These are phyloP conservation scores for Diaporthe vexans DNA, from an alignment of 2,329 filamentous ascomycete genomes.

Conservation along the genomic window DNA sequence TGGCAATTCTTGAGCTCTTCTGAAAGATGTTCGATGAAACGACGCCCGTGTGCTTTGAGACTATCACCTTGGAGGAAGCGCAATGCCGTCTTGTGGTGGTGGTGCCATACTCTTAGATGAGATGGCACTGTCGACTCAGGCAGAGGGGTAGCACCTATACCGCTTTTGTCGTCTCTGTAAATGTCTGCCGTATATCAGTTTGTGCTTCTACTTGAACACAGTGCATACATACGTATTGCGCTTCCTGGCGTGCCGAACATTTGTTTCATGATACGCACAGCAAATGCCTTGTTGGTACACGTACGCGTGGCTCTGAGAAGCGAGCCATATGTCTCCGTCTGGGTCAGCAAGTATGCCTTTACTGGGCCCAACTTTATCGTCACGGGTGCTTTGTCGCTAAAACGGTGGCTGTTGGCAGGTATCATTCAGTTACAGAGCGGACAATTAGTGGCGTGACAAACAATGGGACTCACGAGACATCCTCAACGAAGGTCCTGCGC, in stretches of 20 bases:
- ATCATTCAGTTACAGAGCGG: background rate
- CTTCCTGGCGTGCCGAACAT: slow-evolving; percentile 1
- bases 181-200: background rate
- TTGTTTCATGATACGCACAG: background rate
- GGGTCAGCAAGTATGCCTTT: slow-evolving; percentile 7
- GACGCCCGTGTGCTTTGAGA: background rate
- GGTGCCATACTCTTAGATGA: background rate
- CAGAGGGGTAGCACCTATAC: background rate
- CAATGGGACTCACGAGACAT: background rate
- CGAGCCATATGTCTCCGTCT: background rate
- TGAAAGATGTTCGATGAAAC: background rate
- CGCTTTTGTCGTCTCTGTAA: background rate
- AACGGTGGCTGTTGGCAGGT: background rate
- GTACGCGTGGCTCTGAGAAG: background rate
- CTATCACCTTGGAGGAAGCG: background rate
- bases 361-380: background rate
- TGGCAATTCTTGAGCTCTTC: background rate
- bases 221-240: background rate
- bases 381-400: background rate
- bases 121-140: background rate
- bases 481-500: background rate
- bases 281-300: background rate
- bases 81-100: background rate
- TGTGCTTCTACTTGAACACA: no score
- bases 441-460: no score